Evolutionary conservation across 2,329 filamentous ascomycete species (phyloP), one percentile per base, ranked within the genome.

Genomic region (Botrytis fabae): DNA sequence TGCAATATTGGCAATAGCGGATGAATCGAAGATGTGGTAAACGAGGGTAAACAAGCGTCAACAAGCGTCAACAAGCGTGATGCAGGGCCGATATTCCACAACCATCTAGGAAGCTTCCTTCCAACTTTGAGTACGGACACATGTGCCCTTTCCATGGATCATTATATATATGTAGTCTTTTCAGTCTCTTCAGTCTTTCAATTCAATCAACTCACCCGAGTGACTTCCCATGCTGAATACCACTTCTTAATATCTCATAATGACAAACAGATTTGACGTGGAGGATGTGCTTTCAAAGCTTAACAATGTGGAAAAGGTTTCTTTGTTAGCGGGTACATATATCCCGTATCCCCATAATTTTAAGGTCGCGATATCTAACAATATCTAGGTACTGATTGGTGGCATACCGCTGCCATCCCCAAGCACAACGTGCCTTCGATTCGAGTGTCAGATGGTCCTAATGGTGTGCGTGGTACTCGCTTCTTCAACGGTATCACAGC

Each of bases 201-300:
- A 20, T 35, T 22, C 20, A 4, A 10, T n/a, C 35, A 63, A 6
- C 18, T 63, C 22, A 32, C 28, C 7, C 18, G 18, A 64, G 28
- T 64, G 8, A 64, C n/a, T 22, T 46, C 12, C 14, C 28, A 16
- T 25, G 10, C 28, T 46, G 14, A 38, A 7, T 25, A 38, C 54
- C 40, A 7, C 9, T 44, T 42, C 9, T 69, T 42, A 12, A 69
- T 10, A 16, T n/a, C 18, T 40, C 57, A 68, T 40, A 16, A 72
- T 72, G 70, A 72, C 70, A 22, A 83, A 59, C 63, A 68, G 20
- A 72, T 48, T 89, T 59, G 82, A 89, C 70, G 86, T 89, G 14
- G 86, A 88, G 72, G 84, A 85, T 74, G 80, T 87, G 44, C 82
- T 89, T 61, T 85, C 86, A 77, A 87, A 87, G 82, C 85, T 89